Evolutionary conservation across 202 grass and related monocot species (phyloP).

Genomic region (Musa balbisiana): DNA sequence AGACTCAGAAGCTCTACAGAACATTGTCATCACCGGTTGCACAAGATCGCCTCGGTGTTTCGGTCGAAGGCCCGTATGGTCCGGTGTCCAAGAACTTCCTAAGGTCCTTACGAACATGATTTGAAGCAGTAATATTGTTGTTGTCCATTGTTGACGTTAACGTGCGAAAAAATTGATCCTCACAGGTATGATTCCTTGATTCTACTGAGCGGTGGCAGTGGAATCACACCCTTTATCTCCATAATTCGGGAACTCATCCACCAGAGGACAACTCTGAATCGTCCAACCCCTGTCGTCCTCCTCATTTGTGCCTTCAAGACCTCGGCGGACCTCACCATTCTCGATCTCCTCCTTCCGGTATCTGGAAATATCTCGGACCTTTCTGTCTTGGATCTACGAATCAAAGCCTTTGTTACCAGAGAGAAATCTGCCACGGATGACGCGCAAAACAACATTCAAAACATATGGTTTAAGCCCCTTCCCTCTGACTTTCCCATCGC

Average conservation of each 20-base stretch:
- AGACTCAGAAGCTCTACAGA: constrained; percentile 40
- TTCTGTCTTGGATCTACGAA: constrained; percentile 28
- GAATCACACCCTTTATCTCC: constrained; percentile 58
- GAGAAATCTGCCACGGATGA: constrained; percentile 18
- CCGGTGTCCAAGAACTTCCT: constrained; percentile 25
- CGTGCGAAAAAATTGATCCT: background rate
- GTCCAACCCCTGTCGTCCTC: background rate
- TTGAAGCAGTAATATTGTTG: background rate
- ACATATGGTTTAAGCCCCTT: constrained; percentile 34
- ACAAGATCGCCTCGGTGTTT: constrained; percentile 19
- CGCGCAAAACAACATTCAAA: constrained; percentile 11
- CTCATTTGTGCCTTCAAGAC: constrained; percentile 30
- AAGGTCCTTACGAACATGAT: constrained; percentile 20
- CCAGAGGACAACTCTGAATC: no score
- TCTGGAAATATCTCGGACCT: constrained; percentile 18
- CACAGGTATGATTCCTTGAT: constrained; percentile 35
- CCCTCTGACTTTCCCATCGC: constrained; percentile 27
- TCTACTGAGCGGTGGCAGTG: constrained; percentile 49
- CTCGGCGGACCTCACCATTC: constrained; percentile 49
- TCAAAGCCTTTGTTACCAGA: constrained; percentile 48
- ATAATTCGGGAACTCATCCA: no score
- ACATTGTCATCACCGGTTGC: constrained; percentile 7
- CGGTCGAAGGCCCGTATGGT: constrained; percentile 58
- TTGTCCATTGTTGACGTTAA: background rate
- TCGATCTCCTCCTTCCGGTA: constrained; percentile 39